Percentiles rank a stretch among this genome's conserved stretches.
phyloP scores from a whole-genome alignment of 164 flowering plant genomes.

The Nymphaea thermarum region DNA sequence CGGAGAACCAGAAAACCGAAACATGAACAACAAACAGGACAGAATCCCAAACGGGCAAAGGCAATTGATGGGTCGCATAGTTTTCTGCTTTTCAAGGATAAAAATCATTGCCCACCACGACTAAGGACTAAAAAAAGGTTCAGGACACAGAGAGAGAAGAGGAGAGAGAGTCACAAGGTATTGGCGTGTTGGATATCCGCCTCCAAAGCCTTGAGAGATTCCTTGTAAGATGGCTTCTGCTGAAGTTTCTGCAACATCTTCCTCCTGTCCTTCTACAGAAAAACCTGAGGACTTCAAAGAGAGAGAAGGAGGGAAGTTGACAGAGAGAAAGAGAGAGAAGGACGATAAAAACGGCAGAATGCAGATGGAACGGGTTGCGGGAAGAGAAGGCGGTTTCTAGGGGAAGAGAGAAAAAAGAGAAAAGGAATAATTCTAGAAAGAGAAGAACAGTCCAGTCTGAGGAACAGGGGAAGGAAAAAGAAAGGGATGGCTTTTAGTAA shows the following conservation, averaged over 20 bases:
- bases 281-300: neutral
- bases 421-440: neutral
- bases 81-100: neutral
- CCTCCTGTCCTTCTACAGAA: constrained; percentile 10
- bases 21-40: too few relatives aligned
- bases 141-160: neutral
- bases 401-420: neutral
- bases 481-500: too few relatives aligned
- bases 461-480: too few relatives aligned
- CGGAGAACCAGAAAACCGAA: neutral
- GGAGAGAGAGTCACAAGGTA: constrained; percentile 35
- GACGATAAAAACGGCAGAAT: neutral
- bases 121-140: neutral
- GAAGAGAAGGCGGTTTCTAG: neutral
- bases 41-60: neutral
- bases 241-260: constrained; percentile 52
- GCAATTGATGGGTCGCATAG: neutral
- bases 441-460: too few relatives aligned
- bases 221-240: constrained; percentile 46
- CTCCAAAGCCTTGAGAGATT: constrained; percentile 55
- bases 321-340: neutral
- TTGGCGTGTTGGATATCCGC: constrained; percentile 81
- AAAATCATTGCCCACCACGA: neutral
- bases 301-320: neutral
- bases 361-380: too few relatives aligned